Base-by-base conservation (phyloP, 208 protist genomes). In the Tritrichomonas foetus region DNA sequence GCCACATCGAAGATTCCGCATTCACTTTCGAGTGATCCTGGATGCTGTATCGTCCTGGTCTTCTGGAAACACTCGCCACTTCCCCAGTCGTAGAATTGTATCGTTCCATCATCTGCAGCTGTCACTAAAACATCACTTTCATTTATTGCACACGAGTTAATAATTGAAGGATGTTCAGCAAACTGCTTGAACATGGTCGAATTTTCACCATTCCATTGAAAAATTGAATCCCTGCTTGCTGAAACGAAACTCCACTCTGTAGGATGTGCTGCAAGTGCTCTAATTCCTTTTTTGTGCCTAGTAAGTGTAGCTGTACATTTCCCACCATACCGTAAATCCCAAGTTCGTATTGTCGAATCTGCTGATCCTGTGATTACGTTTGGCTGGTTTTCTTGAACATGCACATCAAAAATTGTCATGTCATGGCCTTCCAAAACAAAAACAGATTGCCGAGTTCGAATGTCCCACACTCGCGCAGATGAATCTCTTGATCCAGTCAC, bases 221-320 rank as follows among this genome's bases (percentile, higher is more conserved):
- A 64, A 41, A 99, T 97, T 74, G 98, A 97, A 95, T 99, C 99
- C 0, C 98, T 96, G 22, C 97, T 97, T 66, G 96, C 99, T 0
- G 97, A 97, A 5, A 97, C 97, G 64, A 99, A 98, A n/a, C 96
- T 96, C 74, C 96, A 97, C 94, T 98, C 98, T 33, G 94, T 95
- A 16, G 97, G 96, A 93, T 98, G 97, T 39, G 99, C 39, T 0
- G 96, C 94, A 20, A 99, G 50, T 33, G 97, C 96, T 41, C 99
- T 97, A 14, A 99, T 97, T 33, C 96, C 95, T 95, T 99, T 99
- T 96, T 99, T 99, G 96, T 99, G 99, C 80, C 99, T 97, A 33
- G 98, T 99, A 5, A 99, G 95, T 20, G 95, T 97, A 3, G 96
- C 94, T 94, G 20, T 92, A 55, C 41, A 80, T 92, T 47, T 93